A percentile compares a stretch with the other conserved stretches of the same genome.
phyloP scores from a whole-genome alignment of 495 filamentous ascomycete species.

The Penicillium nucicola region DNA sequence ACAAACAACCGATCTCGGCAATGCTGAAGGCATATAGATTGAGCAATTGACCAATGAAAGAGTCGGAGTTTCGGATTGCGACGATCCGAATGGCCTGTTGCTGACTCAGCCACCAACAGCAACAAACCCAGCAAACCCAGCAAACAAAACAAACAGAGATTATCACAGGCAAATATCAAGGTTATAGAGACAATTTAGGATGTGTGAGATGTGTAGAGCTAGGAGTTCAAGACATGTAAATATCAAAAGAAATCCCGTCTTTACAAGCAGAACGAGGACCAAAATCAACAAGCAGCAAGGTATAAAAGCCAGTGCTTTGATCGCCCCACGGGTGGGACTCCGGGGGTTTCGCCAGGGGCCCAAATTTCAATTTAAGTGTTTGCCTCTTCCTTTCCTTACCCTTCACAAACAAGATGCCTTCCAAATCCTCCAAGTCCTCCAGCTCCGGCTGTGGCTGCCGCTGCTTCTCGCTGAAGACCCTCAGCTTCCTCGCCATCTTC shows the following conservation, averaged over 20 bases:
- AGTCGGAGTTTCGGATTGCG: constrained; percentile 17
- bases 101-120: neutral
- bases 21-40: neutral
- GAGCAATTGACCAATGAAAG: constrained; percentile 6
- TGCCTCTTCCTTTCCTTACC: neutral
- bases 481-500: constrained; percentile 59
- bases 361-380: constrained; percentile 11
- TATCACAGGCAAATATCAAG: neutral
- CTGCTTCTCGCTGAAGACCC: constrained; percentile 28
- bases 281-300: too few relatives aligned
- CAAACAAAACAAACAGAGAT: neutral
- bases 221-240: neutral
- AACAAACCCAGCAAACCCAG: too few relatives aligned
- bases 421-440: constrained; percentile 21
- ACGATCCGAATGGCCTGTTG: constrained; percentile 27
- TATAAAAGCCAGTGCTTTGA: neutral
- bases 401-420: constrained; percentile 18
- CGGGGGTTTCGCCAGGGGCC: constrained; percentile 16
- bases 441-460: constrained; percentile 19
- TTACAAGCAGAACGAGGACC: too few relatives aligned
- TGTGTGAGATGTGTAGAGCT: neutral
- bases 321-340: constrained; percentile 18
- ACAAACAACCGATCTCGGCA: neutral
- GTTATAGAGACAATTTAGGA: too few relatives aligned
- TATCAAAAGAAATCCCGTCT: neutral